These are phyloP conservation scores for Malassezia restricta DNA, from an alignment of 1,284 basidiomycete genomes.

Conservation along the genomic window DNA sequence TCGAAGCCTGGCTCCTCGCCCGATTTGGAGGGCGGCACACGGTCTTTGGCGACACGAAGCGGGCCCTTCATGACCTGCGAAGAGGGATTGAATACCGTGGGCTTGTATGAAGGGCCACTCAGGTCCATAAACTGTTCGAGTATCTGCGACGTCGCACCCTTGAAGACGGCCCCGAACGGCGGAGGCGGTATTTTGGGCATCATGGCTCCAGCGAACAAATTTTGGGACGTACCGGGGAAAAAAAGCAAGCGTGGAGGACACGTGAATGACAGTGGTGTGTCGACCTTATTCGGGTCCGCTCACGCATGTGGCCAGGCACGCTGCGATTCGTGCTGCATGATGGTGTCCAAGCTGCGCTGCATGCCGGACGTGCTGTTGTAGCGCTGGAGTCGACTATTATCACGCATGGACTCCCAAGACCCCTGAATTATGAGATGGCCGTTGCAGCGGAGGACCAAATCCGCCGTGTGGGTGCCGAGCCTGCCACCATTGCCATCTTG, in stretches of 20 bases:
- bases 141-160: conserved; percentile 23
- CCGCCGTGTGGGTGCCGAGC: conserved; percentile 62
- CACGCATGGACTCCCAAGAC: conserved; percentile 62
- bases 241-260: too few species aligned
- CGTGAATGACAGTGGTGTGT: too few species aligned
- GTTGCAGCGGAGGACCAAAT: conserved; percentile 65
- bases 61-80: conserved; percentile 23
- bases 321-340: not conserved
- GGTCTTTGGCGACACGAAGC: conserved; percentile 17
- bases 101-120: conserved; percentile 22
- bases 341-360: conserved; percentile 11
- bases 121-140: conserved; percentile 19
- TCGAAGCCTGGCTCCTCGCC: conserved; percentile 23
- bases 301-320: not conserved
- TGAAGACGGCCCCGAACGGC: conserved; percentile 36
- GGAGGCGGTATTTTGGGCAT: not conserved
- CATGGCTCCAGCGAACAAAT: not conserved
- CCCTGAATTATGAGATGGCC: conserved; percentile 64
- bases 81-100: conserved; percentile 35
- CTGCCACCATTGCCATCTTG: conserved; percentile 81
- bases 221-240: not conserved
- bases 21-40: conserved; percentile 15
- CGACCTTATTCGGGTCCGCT: too few species aligned
- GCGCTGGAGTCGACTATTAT: conserved; percentile 67
- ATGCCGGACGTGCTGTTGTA: conserved; percentile 46